These are phyloP conservation scores for Aleurites moluccanus DNA, from an alignment of 441 rosid species.

Conservation along the genomic window DNA sequence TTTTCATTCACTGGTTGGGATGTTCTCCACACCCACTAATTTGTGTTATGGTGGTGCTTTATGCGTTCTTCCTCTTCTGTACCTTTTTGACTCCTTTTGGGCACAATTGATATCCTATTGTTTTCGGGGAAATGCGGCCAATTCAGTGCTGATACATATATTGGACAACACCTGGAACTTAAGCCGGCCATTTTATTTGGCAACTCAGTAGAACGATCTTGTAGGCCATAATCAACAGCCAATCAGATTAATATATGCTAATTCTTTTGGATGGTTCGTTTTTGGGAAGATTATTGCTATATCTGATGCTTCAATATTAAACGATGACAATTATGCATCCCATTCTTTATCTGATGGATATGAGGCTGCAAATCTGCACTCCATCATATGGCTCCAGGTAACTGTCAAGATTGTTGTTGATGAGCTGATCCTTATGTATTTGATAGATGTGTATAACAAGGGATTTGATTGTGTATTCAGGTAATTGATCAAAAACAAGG, in stretches of 20 bases:
- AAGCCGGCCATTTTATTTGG: not conserved
- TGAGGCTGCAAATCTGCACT: not conserved
- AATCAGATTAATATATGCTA: slow-evolving; percentile 1
- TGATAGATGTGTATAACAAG: slow-evolving; percentile 26
- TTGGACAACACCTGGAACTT: slow-evolving; percentile 17
- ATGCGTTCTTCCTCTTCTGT: slow-evolving; percentile 20
- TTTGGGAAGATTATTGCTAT: not conserved
- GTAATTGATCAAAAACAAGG: slow-evolving; percentile 17
- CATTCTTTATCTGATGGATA: slow-evolving; percentile 14
- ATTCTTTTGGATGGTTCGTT: slow-evolving; percentile 9
- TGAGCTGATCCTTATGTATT: slow-evolving; percentile 28
- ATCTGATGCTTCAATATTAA: not conserved
- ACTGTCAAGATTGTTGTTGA: slow-evolving; percentile 26
- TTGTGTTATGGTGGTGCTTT: no score
- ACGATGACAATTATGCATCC: slow-evolving; percentile 1
- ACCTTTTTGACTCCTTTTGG: slow-evolving; percentile 4
- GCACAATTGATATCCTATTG: slow-evolving; percentile 12
- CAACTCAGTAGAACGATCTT: not conserved
- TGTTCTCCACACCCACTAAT: slow-evolving; percentile 33
- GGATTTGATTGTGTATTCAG: slow-evolving; percentile 31
- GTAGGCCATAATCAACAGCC: slow-evolving; percentile 6
- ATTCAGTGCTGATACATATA: slow-evolving; percentile 14
- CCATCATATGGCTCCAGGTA: slow-evolving; percentile 17
- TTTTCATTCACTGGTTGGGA: slow-evolving; percentile 27
- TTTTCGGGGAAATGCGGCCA: slow-evolving; percentile 16